Evolutionary conservation across 2,329 filamentous ascomycete species (phyloP), one percentile per base, ranked within the genome.

Genomic region (Fusarium ambrosium): DNA sequence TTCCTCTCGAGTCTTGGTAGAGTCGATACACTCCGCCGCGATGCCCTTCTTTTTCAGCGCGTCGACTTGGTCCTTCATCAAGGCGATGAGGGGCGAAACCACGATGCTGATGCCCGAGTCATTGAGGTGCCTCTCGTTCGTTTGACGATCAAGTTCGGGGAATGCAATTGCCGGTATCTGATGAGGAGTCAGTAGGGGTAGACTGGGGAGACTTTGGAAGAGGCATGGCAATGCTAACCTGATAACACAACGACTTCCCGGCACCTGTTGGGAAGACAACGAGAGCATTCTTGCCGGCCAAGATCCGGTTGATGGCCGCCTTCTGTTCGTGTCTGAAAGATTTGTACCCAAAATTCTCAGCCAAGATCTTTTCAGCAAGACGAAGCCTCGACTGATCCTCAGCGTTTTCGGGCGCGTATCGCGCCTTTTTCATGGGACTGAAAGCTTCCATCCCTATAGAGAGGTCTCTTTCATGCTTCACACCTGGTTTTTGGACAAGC

Each of bases 61-160:
- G 72, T 91, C 89, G 0, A 90, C 88, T 72, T 91, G 89, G 70
- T 91, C 89, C 75, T 91, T 91, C 89, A 90, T 90, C 63, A 91
- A 76, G 2, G 88, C 88, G 62, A 90, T 88, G 4, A 90, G 79
- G 0, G 88, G 88, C 0, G 87, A 90, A 2, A 90, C 87, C 4
- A 90, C 87, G 7, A 91, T 84, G 1, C 88, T 90, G 70, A 90
- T 85, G 7, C 88, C 90, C 13, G 82, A 79, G 20, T 84, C 82
- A 3, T 79, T 79, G 1, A 77, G 62, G 0, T 74, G 75, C 48
- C 80, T 73, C 3, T 72, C 71, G 1, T 78, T 80, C 6, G 71
- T 79, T 18, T 75, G 64, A 2, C 75, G 69, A 37, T 89, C 87
- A 13, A 86, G 74, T 59, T 85, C 79, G 43, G 84, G 82, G 39